Percentiles rank a stretch among this genome's conserved stretches.
phyloP scores from a whole-genome alignment of 768 basidiomycete species.

The Botryobasidium botryosum region DNA sequence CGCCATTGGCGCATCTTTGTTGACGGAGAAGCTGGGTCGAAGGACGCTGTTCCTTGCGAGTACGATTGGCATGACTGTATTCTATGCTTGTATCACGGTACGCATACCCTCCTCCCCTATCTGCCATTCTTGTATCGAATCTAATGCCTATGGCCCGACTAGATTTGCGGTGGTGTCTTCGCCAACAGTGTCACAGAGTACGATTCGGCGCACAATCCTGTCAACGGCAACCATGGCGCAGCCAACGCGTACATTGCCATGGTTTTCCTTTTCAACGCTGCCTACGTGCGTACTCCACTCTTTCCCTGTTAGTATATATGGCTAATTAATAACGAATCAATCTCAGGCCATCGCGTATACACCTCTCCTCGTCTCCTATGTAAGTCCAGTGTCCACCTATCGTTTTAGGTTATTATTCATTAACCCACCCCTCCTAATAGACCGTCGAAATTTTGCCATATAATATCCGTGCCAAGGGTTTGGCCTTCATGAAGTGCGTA shows the following conservation, averaged over 20 bases:
- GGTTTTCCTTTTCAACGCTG: slow-evolving; percentile 4
- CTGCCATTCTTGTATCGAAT: no score
- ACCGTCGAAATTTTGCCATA: slow-evolving; percentile 81
- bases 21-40: slow-evolving; percentile 52
- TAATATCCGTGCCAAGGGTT: slow-evolving; percentile 69
- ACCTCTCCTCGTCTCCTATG: slow-evolving; percentile 74
- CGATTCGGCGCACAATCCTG: neutral
- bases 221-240: slow-evolving; percentile 4
- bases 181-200: neutral
- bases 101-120: no score
- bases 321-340: no score
- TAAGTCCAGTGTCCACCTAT: no score
- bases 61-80: slow-evolving; percentile 32
- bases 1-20: slow-evolving; percentile 38
- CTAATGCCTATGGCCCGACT: no score
- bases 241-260: slow-evolving; percentile 7
- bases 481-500: slow-evolving; percentile 61
- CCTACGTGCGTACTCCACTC: no score
- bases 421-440: no score
- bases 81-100: slow-evolving; percentile 3
- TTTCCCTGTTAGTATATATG: no score
- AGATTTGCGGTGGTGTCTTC: slow-evolving; percentile 6
- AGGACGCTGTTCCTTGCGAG: slow-evolving; percentile 50
- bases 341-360: slow-evolving; percentile 25
- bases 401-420: no score